Conservation (phyloP, 345 rosid genomes). For the Arabidopsis arenosa region DNA sequence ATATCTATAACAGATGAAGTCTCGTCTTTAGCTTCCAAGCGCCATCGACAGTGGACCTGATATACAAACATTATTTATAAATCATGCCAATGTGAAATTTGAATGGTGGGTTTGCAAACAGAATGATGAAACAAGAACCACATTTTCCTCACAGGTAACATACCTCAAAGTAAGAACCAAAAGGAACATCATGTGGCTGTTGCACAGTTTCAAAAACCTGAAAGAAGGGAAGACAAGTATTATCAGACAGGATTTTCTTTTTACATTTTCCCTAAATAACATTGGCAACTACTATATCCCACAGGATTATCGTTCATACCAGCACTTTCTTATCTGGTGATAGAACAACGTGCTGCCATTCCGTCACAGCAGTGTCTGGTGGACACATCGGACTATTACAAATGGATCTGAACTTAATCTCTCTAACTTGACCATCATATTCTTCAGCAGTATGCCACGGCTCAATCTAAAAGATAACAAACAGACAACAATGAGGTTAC, state of each 20-base stretch:
- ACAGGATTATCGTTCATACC: slow-evolving; percentile 48
- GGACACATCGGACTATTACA: slow-evolving; percentile 99
- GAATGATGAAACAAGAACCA: slow-evolving; percentile 4
- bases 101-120: slow-evolving; percentile 15
- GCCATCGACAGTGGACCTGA: slow-evolving; percentile 92
- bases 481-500: slow-evolving; percentile 26
- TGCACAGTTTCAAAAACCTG: slow-evolving; percentile 97
- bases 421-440: slow-evolving; percentile 98
- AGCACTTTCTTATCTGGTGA: slow-evolving; percentile 79
- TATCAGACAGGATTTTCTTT: background rate
- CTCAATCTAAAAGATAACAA: slow-evolving; percentile 69
- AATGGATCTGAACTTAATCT: slow-evolving; percentile 76
- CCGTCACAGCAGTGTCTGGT: slow-evolving; percentile 96
- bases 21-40: slow-evolving; percentile 65
- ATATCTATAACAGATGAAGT: slow-evolving; percentile 63
- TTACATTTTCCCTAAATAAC: background rate
- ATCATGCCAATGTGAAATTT: background rate
- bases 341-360: slow-evolving; percentile 84
- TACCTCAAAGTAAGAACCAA: slow-evolving; percentile 96
- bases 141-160: background rate
- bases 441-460: slow-evolving; percentile 93
- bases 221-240: slow-evolving; percentile 16
- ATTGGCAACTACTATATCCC: slow-evolving; percentile 1
- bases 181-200: slow-evolving; percentile 96
- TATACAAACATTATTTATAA: slow-evolving; percentile 33